Evolutionary conservation across 2,329 filamentous ascomycete species (phyloP), one percentile per base, ranked within the genome.

Genomic region (Claviceps africana): DNA sequence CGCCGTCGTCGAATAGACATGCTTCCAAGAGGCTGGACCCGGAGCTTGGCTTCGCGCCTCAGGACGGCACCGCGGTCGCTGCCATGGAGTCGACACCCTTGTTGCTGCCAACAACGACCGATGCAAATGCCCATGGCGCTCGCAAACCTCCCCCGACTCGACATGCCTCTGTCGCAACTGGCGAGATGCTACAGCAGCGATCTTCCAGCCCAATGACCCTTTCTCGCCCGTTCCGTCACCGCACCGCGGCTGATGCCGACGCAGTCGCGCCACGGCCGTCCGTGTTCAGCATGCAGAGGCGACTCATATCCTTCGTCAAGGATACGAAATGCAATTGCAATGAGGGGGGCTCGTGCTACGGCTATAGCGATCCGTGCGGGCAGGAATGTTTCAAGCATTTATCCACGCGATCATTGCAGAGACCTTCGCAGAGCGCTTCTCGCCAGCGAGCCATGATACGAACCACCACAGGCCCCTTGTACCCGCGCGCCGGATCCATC

Each of bases 331-430:
- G 72, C 35, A 78, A 81, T 58, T 84, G 81, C 58, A 79, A 83
- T 55, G 75, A 79, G 57, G 64, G 66, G 19, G 81, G 79, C 0
- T 75, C 77, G 1, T 85, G 81, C 61, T 83, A 72, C 58, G 81
- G 81, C 52, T 85, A 81, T 61, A 73, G 78, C 1, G 81, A 84
- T 57, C 80, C 79, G 0, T 84, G 81, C 56, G 80, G 79, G 1
- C 78, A 82, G 61, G 79, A 81, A 61, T 83, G 81, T 63, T 81
- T 79, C 64, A 82, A 81, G 57, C 78, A 82, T 55, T 43, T 81
- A 3, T 67, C 60, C 57, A 67, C 62, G 31, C 70, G 73, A 22
- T 56, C 67, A 22, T 58, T 63, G 3, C 42, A 47, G 28, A 40
- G 47, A 28, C 35, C 31, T 13, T 50, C 47, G 44, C 47, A 42